Conservation (phyloP, 495 filamentous ascomycete species). For the Hyaloscypha variabilis region DNA sequence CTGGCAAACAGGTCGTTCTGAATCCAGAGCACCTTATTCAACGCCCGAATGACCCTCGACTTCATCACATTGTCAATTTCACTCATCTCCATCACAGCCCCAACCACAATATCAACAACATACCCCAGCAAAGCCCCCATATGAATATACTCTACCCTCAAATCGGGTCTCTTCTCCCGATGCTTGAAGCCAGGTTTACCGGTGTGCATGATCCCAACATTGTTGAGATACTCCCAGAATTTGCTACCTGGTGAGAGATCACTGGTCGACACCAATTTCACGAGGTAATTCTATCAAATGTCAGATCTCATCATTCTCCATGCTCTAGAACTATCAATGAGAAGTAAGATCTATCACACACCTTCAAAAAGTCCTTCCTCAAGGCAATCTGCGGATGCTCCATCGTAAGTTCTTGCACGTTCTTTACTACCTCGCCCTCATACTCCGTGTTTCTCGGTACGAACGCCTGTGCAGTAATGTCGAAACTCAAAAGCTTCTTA, state of each 20-base stretch:
- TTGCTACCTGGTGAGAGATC: constrained; percentile 23
- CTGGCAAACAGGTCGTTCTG: constrained; percentile 72
- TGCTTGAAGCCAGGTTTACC: constrained; percentile 41
- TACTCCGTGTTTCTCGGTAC: constrained; percentile 42
- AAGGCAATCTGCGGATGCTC: constrained; percentile 44
- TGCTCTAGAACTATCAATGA: background rate
- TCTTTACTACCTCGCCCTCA: constrained; percentile 31
- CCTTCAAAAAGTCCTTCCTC: constrained; percentile 42
- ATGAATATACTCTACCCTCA: constrained; percentile 41
- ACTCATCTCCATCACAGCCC: constrained; percentile 35
- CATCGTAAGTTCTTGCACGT: constrained; percentile 33
- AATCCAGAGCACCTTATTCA: constrained; percentile 66
- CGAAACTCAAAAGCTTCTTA: constrained; percentile 40
- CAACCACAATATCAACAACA: constrained; percentile 39
- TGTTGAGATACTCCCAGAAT: constrained; percentile 43
- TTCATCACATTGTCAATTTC: constrained; percentile 27
- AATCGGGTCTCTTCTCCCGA: constrained; percentile 35
- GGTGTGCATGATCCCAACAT: constrained; percentile 45
- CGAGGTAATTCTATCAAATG: constrained; percentile 30
- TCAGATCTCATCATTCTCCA: background rate
- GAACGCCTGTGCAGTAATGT: constrained; percentile 44
- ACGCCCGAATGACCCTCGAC: constrained; percentile 31
- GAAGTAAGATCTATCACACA: constrained; percentile 7
- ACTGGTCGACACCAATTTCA: constrained; percentile 27
- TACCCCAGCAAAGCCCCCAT: constrained; percentile 41